Conservation (phyloP, 257 asterid genomes). For the Petrea volubilis region DNA sequence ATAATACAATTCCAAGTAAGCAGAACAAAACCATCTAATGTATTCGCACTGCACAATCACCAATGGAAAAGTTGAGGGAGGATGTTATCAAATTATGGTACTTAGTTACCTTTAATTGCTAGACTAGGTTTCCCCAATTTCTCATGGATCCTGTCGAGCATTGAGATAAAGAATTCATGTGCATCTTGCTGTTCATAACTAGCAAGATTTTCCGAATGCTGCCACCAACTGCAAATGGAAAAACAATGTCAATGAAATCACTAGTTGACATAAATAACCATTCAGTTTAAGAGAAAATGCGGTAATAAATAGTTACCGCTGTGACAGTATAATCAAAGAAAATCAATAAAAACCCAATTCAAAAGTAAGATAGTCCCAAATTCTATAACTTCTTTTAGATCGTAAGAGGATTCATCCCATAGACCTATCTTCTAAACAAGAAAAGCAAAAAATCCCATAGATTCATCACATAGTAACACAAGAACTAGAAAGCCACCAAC, state of each 20-base stretch:
- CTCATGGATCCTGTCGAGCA: slow-evolving; percentile 69
- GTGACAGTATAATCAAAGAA: too few relatives aligned
- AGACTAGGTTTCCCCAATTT: slow-evolving; percentile 50
- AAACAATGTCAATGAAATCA: slow-evolving; percentile 4
- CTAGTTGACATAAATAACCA: background rate
- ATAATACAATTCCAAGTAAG: slow-evolving; percentile 1
- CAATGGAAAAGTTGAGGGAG: background rate
- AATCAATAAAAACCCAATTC: background rate
- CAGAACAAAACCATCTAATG: slow-evolving; percentile 3
- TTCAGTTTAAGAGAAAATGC: background rate
- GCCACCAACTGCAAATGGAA: slow-evolving; percentile 69
- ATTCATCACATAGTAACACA: slow-evolving; percentile 7
- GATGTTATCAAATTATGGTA: background rate
- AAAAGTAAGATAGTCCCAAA: background rate
- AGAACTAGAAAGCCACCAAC: background rate
- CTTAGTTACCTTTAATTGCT: slow-evolving; percentile 48
- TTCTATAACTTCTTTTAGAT: background rate
- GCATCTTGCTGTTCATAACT: slow-evolving; percentile 75
- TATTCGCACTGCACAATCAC: background rate
- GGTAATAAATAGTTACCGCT: too few relatives aligned
- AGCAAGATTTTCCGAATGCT: slow-evolving; percentile 68
- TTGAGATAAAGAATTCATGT: slow-evolving; percentile 67
- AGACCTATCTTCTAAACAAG: background rate
- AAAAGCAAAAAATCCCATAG: background rate
- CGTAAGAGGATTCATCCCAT: background rate